phyloP scores from a whole-genome alignment of 139 green algal species.

The Dunaliella primolecta region DNA sequence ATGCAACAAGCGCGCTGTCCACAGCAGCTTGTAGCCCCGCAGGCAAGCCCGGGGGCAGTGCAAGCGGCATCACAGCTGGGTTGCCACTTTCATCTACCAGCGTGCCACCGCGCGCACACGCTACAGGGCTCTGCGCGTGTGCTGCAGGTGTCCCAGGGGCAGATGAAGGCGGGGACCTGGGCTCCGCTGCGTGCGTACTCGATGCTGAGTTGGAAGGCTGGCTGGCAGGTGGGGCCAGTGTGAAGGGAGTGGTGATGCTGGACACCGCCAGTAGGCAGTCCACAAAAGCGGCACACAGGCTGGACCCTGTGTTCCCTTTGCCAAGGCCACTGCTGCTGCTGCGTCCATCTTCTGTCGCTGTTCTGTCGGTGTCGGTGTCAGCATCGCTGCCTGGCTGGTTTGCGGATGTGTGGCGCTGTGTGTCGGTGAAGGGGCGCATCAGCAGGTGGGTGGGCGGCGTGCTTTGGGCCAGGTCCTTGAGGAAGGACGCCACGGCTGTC shows the following conservation, averaged over 20 bases:
- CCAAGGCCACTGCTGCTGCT: too few species aligned
- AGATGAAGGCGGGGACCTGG: too few species aligned
- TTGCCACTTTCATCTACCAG: too few species aligned
- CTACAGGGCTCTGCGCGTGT: too few species aligned
- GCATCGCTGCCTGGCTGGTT: neutral
- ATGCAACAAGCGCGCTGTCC: neutral
- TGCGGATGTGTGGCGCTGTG: neutral
- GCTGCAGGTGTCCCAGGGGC: too few species aligned
- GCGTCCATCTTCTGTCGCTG: too few species aligned
- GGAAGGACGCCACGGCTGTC: neutral
- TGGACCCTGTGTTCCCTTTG: too few species aligned
- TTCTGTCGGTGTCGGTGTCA: neutral
- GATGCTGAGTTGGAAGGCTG: neutral
- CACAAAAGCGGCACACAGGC: neutral
- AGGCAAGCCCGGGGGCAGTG: neutral
- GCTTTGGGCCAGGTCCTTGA: neutral
- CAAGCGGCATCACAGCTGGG: neutral
- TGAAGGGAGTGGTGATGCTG: constrained; percentile 11
- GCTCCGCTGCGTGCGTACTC: too few species aligned
- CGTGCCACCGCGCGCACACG: too few species aligned
- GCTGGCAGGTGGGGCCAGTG: neutral
- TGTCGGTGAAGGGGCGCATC: neutral
- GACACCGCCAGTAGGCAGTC: constrained; percentile 18
- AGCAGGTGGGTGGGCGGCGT: neutral
- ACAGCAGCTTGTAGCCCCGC: neutral